phyloP scores from a whole-genome alignment of 192 early-diverging fungal genomes.

The Coemansia sp. region DNA sequence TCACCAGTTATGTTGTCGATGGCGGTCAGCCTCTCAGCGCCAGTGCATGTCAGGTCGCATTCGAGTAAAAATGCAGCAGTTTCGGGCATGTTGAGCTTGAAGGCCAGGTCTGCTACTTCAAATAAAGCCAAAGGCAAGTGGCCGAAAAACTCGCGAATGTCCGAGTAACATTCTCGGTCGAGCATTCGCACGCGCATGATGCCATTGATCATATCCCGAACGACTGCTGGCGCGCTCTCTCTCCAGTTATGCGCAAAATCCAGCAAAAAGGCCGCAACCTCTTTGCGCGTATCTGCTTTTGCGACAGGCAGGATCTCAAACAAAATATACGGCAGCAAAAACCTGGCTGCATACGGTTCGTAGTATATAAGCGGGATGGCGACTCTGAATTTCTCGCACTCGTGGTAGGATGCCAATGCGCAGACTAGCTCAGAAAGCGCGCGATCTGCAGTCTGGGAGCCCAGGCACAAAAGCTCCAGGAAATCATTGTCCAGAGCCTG shows the following conservation, averaged over 20 bases:
- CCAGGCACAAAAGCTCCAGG: slow-evolving; percentile 19
- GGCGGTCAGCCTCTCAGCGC: slow-evolving; percentile 7
- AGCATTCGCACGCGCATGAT: slow-evolving; percentile 29
- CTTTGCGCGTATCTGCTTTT: slow-evolving; percentile 4
- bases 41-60: slow-evolving; percentile 39
- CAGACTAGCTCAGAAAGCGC: slow-evolving; percentile 32
- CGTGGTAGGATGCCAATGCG: slow-evolving; percentile 17
- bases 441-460: slow-evolving; percentile 1
- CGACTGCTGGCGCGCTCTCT: slow-evolving; percentile 24
- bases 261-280: slow-evolving; percentile 32
- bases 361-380: slow-evolving; percentile 25
- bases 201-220: slow-evolving; percentile 18
- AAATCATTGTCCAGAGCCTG: slow-evolving; percentile 20
- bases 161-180: slow-evolving; percentile 19
- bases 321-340: slow-evolving; percentile 30
- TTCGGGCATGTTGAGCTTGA: slow-evolving; percentile 27
- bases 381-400: slow-evolving; percentile 11
- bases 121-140: slow-evolving; percentile 40
- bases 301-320: slow-evolving; percentile 19
- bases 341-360: slow-evolving; percentile 25
- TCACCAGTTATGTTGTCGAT: slow-evolving; percentile 20
- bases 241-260: slow-evolving; percentile 49
- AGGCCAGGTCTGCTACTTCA: slow-evolving; percentile 42
- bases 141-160: slow-evolving; percentile 37
- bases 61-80: slow-evolving; percentile 45